These are phyloP conservation scores for Leucosporidium scottii DNA, from an alignment of 768 basidiomycete genomes.

Conservation along the genomic window DNA sequence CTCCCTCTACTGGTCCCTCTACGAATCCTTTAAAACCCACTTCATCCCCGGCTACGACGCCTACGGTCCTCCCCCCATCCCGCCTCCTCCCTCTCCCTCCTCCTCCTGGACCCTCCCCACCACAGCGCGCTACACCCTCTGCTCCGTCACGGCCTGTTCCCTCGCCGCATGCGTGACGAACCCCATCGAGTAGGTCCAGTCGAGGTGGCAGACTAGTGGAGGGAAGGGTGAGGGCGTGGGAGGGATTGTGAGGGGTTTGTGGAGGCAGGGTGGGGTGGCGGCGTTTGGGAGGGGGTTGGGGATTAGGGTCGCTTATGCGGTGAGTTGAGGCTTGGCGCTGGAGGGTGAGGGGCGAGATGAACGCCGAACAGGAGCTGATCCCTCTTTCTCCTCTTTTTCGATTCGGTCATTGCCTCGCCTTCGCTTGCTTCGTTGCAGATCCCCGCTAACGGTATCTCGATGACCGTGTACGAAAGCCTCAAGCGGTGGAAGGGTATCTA, in stretches of 20 bases:
- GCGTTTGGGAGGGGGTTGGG: constrained; percentile 32
- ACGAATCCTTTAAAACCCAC: constrained; percentile 34
- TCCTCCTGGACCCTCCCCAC: constrained; percentile 5
- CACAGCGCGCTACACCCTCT: constrained; percentile 31
- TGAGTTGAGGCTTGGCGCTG: constrained; percentile 5
- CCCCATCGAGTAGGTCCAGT: constrained; percentile 34
- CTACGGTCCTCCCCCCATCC: background rate
- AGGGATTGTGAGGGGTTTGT: constrained; percentile 25
- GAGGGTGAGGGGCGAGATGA: background rate
- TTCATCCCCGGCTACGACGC: constrained; percentile 33
- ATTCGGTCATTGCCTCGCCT: no score
- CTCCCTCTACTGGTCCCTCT: constrained; percentile 28
- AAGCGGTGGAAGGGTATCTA: constrained; percentile 29
- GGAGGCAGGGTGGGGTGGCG: constrained; percentile 21
- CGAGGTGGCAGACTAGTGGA: constrained; percentile 35
- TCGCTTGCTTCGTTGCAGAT: constrained; percentile 17
- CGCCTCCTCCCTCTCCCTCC: background rate
- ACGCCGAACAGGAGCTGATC: background rate
- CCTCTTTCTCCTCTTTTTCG: background rate
- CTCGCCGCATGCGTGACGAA: constrained; percentile 28
- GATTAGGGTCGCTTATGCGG: constrained; percentile 31
- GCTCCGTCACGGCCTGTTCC: constrained; percentile 28
- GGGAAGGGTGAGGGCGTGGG: constrained; percentile 21
- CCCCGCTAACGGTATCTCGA: constrained; percentile 32
- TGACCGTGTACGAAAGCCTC: constrained; percentile 33